phyloP scores from a whole-genome alignment of 2,329 filamentous ascomycete species.

The Verticillium longisporum region DNA sequence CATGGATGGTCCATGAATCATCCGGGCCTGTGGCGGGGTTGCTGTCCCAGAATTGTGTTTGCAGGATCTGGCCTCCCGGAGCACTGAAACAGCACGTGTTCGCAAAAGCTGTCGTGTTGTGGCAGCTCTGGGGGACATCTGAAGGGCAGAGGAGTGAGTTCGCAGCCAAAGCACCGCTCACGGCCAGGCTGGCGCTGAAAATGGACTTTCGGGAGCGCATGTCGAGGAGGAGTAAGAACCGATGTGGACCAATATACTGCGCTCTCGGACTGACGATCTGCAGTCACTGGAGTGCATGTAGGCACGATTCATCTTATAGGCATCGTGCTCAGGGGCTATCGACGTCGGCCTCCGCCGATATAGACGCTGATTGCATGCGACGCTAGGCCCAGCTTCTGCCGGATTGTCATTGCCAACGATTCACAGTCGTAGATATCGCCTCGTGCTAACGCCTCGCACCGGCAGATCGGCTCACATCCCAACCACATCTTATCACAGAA shows the following conservation, averaged over 20 bases:
- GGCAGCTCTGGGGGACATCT: conserved; percentile 50
- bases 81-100: conserved; percentile 71
- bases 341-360: not conserved
- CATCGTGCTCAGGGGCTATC: not conserved
- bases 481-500: not conserved
- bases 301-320: not conserved
- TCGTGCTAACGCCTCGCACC: not conserved
- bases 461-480: not conserved
- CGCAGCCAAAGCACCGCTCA: not conserved
- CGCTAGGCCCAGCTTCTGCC: not conserved
- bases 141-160: conserved; percentile 14
- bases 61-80: conserved; percentile 63
- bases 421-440: not conserved
- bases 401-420: not conserved
- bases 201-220: not conserved
- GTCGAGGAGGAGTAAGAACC: not conserved
- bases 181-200: not conserved
- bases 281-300: not conserved
- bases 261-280: not conserved
- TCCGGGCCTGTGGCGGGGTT: conserved; percentile 55
- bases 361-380: not conserved
- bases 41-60: conserved; percentile 75
- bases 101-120: conserved; percentile 51
- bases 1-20: conserved; percentile 70
- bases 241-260: too few species aligned